Evolutionary conservation across 2,329 filamentous ascomycete genomes (phyloP).

Genomic region (Penicillium corylophilum): DNA sequence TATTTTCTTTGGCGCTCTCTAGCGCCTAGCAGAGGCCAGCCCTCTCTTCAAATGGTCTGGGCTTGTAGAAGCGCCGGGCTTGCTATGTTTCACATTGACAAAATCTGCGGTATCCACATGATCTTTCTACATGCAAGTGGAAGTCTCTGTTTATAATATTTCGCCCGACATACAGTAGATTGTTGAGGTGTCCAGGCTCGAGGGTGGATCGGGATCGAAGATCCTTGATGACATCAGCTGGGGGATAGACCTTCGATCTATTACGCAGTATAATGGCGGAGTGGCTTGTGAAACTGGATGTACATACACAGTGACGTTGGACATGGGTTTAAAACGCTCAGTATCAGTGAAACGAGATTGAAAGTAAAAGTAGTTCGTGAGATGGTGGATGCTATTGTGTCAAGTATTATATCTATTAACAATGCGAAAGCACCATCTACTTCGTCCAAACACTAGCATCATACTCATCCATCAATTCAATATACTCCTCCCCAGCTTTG

Average conservation of each 20-base stretch:
- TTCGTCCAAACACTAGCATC: constrained; percentile 19
- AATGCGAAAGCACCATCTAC: background rate
- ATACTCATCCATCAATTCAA: constrained; percentile 50
- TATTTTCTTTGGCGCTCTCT: background rate
- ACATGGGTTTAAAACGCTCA: background rate
- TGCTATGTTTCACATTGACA: constrained; percentile 1
- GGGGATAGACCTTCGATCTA: background rate
- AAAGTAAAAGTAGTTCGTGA: background rate
- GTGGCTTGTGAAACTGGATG: background rate
- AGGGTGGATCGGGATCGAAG: background rate
- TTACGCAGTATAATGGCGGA: too few relatives aligned
- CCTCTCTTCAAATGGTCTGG: background rate
- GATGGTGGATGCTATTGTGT: background rate
- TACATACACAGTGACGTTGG: background rate
- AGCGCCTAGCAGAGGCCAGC: background rate
- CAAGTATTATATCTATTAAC: background rate
- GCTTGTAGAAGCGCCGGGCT: background rate
- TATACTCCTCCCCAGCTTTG: constrained; percentile 48
- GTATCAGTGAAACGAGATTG: background rate
- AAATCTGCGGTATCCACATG: background rate
- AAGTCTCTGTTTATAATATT: background rate
- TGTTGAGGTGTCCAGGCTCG: background rate
- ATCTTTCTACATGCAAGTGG: background rate
- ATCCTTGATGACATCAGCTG: background rate
- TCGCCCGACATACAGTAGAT: background rate